Evolutionary conservation across 345 rosid genomes (phyloP).

Genomic region (Sapria himalayana): DNA sequence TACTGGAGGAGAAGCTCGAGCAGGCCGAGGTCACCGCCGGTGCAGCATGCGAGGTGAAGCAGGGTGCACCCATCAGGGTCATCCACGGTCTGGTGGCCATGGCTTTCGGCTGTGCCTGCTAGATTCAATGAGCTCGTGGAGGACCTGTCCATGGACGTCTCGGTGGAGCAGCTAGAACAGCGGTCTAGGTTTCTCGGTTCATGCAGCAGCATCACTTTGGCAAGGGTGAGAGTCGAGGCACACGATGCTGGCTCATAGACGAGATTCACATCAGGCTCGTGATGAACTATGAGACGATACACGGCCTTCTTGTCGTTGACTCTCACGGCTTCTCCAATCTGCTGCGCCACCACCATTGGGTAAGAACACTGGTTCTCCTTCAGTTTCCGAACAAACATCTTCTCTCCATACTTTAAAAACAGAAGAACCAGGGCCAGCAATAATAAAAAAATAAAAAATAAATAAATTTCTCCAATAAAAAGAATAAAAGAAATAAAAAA

Average conservation of each 20-base stretch:
- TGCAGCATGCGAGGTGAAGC: slow-evolving; percentile 94
- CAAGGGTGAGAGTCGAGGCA: slow-evolving; percentile 57
- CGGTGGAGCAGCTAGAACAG: slow-evolving; percentile 31
- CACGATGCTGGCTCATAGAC: slow-evolving; percentile 42
- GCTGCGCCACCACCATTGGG: slow-evolving; percentile 35
- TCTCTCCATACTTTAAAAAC: slow-evolving; percentile 67
- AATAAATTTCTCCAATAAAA: not conserved
- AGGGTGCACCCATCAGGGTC: slow-evolving; percentile 57
- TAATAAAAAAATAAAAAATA: not conserved
- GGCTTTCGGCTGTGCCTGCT: slow-evolving; percentile 24
- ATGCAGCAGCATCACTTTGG: slow-evolving; percentile 63
- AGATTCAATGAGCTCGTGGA: slow-evolving; percentile 39
- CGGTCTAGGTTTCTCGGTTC: slow-evolving; percentile 42
- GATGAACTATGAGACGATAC: slow-evolving; percentile 59
- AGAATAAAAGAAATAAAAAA: slow-evolving; percentile 1
- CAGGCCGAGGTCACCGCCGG: slow-evolving; percentile 86
- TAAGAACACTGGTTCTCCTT: slow-evolving; percentile 35
- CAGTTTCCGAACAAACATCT: slow-evolving; percentile 60
- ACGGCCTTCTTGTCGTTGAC: slow-evolving; percentile 80
- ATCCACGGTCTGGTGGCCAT: slow-evolving; percentile 22
- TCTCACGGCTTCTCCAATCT: slow-evolving; percentile 79
- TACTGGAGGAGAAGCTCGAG: slow-evolving; percentile 86
- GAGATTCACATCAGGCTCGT: slow-evolving; percentile 50
- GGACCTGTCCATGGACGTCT: slow-evolving; percentile 46
- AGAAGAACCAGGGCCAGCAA: not conserved